A percentile compares a stretch with the other conserved stretches of the same genome.
Evolutionary conservation across 2,329 filamentous ascomycete species (phyloP).

Genomic region (Cytospora piceicola): DNA sequence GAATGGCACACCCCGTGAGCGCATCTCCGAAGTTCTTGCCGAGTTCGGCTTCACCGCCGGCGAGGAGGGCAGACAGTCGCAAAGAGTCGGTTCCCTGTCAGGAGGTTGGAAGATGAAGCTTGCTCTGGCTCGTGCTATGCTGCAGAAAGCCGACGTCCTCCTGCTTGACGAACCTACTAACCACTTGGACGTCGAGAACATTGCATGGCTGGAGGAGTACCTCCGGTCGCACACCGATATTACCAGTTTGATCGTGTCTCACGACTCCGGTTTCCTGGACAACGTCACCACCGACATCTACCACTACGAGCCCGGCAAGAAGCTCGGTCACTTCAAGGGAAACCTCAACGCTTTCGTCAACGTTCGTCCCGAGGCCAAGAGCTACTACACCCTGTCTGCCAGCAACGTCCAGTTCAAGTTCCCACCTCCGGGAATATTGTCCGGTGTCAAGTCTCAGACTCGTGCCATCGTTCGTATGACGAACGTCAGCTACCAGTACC

Average conservation of each 20-base stretch:
- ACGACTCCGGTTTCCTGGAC: conserved; percentile 97
- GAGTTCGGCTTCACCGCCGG: conserved; percentile 95
- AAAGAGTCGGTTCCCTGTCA: conserved; percentile 91
- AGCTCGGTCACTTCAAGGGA: conserved; percentile 83
- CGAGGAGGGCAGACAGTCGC: conserved; percentile 83
- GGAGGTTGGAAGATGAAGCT: conserved; percentile 99
- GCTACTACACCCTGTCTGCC: conserved; percentile 93
- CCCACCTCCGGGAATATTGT: conserved; percentile 90
- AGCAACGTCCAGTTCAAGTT: conserved; percentile 96
- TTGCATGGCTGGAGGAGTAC: conserved; percentile 94
- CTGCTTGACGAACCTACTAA: conserved; percentile 98
- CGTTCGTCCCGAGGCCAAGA: conserved; percentile 90
- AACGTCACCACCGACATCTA: conserved; percentile 98
- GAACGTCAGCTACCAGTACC: conserved; percentile 91
- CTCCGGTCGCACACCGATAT: conserved; percentile 95
- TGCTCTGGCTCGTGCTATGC: conserved; percentile 92
- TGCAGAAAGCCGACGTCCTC: conserved; percentile 94
- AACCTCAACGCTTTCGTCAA: conserved; percentile 85
- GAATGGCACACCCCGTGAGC: conserved; percentile 67
- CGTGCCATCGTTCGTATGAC: conserved; percentile 94
- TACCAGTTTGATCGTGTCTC: conserved; percentile 95
- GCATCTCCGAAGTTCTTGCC: conserved; percentile 80
- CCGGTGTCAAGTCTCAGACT: conserved; percentile 93
- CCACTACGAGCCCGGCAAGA: conserved; percentile 96
- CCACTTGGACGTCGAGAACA: conserved; percentile 94